Percentiles rank a stretch among this genome's conserved stretches.
Conservation (phyloP, 2,329 filamentous ascomycete genomes). For the Cladorrhinum sp. region DNA sequence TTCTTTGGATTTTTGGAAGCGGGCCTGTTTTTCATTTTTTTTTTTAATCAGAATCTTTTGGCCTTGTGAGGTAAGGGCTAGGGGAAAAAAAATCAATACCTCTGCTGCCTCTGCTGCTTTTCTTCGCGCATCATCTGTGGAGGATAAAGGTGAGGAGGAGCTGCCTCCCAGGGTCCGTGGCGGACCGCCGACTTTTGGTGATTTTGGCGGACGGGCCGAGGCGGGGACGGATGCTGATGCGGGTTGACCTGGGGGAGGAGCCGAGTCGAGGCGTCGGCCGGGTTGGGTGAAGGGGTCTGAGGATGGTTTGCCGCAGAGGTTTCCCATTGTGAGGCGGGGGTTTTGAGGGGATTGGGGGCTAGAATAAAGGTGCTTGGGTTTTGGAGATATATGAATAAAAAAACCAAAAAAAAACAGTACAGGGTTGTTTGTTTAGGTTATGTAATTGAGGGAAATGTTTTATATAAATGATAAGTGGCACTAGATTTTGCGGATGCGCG, state of each 20-base stretch:
- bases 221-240: conserved; percentile 51
- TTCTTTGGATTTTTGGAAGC: conserved; percentile 14
- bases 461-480: not conserved
- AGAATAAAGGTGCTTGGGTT: not conserved
- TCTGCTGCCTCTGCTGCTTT: conserved; percentile 81
- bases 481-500: not conserved
- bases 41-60: not conserved
- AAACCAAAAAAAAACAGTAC: no score
- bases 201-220: conserved; percentile 35
- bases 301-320: conserved; percentile 73
- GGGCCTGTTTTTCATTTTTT: conserved; percentile 12
- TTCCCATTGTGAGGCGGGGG: conserved; percentile 63
- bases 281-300: conserved; percentile 67
- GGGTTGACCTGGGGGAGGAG: conserved; percentile 41
- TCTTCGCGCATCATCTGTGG: conserved; percentile 58
- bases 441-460: not conserved
- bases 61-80: no score
- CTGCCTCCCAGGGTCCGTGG: conserved; percentile 59
- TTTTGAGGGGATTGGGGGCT: not conserved
- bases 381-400: not conserved
- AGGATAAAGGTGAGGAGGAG: conserved; percentile 25
- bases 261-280: conserved; percentile 67
- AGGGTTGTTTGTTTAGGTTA: not conserved
- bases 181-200: conserved; percentile 48
- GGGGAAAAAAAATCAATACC: conserved; percentile 55